Evolutionary conservation across 805 yeast species (phyloP), one percentile per base, ranked within the genome.

Genomic region (Kluyveromyces siamensis): DNA sequence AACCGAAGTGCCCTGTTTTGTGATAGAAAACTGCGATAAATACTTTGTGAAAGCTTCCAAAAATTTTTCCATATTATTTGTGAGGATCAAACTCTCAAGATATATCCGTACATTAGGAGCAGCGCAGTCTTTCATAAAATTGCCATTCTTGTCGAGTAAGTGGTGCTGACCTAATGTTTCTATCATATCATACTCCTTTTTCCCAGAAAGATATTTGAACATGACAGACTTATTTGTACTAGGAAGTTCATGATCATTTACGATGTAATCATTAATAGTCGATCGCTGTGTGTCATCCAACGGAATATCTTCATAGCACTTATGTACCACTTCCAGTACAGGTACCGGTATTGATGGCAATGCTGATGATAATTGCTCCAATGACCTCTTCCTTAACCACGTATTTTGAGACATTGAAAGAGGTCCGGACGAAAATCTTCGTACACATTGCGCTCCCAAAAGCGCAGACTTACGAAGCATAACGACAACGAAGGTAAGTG

Each of bases 1-100:
- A 1, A 53, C 44, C 2, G 55, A 55, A 44, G 51, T 44, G 2
- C 45, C 39, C 44, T 51, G 60, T 40, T 54, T 52, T 8, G 46
- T 40, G 9, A 61, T 44, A 2, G 63, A 53, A 37, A 56, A 52
- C 39, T 60, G 65, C 2, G 57, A 41, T 17, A 62, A 56, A 3
- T 56, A 35, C 19, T 51, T 46, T 16, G 49, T 27, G 55, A 60
- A 50, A 11, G 44, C 40, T 7, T 40, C 35, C 18, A 54, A 59
- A 27, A 61, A 40, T 8, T 45, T 46, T 16, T 43, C 17, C 11
- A 48, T 43, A 27, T 55, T 51, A 2, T 49, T 42, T n/a, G 50
- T 48, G 8, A 40, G 42, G 9, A 58, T 27, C 25, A 61, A 46
- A 11, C 62, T 48, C 30, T 51, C 47, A 18, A 60, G 35, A 46